Evolutionary conservation across 2,329 filamentous ascomycete species (phyloP), one percentile per base, ranked within the genome.

Genomic region (Aspergillus melleus): DNA sequence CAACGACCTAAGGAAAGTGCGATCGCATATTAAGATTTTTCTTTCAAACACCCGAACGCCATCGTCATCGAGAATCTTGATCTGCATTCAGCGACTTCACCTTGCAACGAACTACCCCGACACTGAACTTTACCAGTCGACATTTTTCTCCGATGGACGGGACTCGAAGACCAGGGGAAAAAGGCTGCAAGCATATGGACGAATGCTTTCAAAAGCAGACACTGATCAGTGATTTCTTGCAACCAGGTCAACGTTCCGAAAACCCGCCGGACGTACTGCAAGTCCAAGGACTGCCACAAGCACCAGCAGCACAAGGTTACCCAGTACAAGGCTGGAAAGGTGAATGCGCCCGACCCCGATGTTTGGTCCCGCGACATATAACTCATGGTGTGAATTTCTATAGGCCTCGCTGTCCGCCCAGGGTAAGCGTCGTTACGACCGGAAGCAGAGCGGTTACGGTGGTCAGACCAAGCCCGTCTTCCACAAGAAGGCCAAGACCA

Each of bases 401-500:
- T 70, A 90, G 88, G 92, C 92, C 79, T 96, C 92, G 77, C 86
- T 94, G 71, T 96, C 92, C 86, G 92, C 92, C 71, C 94, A 99
- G 88, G 94, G 94, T 88, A 99, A 98, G 91, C 91, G 94, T 84
- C 93, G 94, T 90, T 98, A 98, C 86, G 92, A 96, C 85, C 88
- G 92, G 80, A 98, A 98, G 88, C 94, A 98, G 86, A 92, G 90
- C 81, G 94, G 94, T 91, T 98, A 97, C 80, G 95, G 95, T 91
- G 95, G 95, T 93, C 95, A 99, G 87, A 99, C 95, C 78, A 99
- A 99, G 87, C 95, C 96, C 75, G 93, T 99, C 79, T 99, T 98
- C 91, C 95, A 98, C 91, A 99, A 98, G 90, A 98, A 97, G 87
- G 95, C 95, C 72, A 99, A 99, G 91, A 99, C 95, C 74, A 99